These are phyloP conservation scores for Candolleomyces efflorescens DNA, from an alignment of 768 basidiomycete species.

Conservation along the genomic window DNA sequence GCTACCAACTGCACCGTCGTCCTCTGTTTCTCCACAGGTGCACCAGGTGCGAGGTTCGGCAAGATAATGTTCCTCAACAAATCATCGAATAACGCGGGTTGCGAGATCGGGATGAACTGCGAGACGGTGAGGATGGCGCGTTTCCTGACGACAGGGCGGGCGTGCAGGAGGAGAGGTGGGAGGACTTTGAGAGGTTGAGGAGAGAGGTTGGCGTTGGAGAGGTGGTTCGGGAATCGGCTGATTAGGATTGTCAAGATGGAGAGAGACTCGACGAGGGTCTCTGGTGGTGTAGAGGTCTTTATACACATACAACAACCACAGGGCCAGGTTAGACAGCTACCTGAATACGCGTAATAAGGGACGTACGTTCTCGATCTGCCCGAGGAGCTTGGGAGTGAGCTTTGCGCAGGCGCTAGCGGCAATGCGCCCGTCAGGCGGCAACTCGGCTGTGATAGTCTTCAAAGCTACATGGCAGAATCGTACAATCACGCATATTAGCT, in stretches of 20 bases:
- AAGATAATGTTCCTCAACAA: constrained; percentile 57
- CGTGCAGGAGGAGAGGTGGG: constrained; percentile 68
- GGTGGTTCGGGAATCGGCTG: constrained; percentile 71
- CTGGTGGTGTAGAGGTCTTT: constrained; percentile 67
- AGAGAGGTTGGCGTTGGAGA: constrained; percentile 47
- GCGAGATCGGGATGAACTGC: constrained; percentile 75
- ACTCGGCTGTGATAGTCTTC: constrained; percentile 91
- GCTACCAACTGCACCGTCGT: constrained; percentile 78
- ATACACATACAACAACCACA: background rate
- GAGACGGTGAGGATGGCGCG: constrained; percentile 85
- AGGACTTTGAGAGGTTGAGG: constrained; percentile 64
- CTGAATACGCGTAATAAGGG: background rate
- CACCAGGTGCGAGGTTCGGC: constrained; percentile 49
- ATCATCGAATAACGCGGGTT: constrained; percentile 54
- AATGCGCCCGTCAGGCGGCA: constrained; percentile 79
- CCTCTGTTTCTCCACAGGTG: constrained; percentile 64
- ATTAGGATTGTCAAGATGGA: constrained; percentile 87
- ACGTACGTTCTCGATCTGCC: constrained; percentile 69
- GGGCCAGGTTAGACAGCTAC: constrained; percentile 12
- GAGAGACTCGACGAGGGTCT: constrained; percentile 79
- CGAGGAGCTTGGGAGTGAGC: constrained; percentile 78
- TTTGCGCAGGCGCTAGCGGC: constrained; percentile 77
- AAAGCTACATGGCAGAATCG: constrained; percentile 65
- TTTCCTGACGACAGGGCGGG: constrained; percentile 86
- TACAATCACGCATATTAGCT: background rate